Evolutionary conservation across 768 basidiomycete genomes (phyloP).

Genomic region (Leccinum ochraceum): DNA sequence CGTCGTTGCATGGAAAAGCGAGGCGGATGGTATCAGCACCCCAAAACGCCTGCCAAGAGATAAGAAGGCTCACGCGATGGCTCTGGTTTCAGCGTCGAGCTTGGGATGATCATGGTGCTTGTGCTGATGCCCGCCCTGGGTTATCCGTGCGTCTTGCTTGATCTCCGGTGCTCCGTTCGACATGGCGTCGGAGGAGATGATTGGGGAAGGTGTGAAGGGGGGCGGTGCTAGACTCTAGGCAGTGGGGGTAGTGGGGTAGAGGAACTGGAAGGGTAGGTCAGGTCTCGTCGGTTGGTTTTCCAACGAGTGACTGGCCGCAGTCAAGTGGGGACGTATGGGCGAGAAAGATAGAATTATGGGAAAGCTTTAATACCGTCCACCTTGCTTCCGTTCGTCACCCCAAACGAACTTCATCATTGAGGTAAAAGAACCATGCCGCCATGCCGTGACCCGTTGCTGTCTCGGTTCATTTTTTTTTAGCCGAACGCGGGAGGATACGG

Average conservation of each 20-base stretch:
- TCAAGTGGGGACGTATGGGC: background rate
- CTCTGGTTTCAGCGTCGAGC: conserved; percentile 20
- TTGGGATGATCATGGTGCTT: conserved; percentile 9
- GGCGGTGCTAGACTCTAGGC: background rate
- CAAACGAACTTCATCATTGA: conserved; percentile 5
- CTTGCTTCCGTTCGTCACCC: background rate
- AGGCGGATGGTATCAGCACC: background rate
- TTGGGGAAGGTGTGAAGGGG: background rate
- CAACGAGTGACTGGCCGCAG: background rate
- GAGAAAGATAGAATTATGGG: background rate
- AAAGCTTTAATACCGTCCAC: conserved; percentile 24
- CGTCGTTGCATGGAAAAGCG: too few relatives aligned
- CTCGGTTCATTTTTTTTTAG: background rate
- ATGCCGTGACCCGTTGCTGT: conserved; percentile 18
- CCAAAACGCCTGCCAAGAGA: too few relatives aligned
- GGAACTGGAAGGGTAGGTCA: background rate
- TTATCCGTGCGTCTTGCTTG: conserved; percentile 13
- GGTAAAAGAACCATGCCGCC: conserved; percentile 3
- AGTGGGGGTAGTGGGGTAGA: background rate
- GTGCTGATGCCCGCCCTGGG: background rate
- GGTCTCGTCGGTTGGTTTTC: background rate
- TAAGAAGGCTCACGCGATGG: conserved; percentile 18
- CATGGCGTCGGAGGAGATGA: conserved; percentile 10
- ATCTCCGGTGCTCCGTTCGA: conserved; percentile 21
- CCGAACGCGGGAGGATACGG: background rate